phyloP scores from a whole-genome alignment of 306 rosid genomes.

The Adenanthera pavonina region DNA sequence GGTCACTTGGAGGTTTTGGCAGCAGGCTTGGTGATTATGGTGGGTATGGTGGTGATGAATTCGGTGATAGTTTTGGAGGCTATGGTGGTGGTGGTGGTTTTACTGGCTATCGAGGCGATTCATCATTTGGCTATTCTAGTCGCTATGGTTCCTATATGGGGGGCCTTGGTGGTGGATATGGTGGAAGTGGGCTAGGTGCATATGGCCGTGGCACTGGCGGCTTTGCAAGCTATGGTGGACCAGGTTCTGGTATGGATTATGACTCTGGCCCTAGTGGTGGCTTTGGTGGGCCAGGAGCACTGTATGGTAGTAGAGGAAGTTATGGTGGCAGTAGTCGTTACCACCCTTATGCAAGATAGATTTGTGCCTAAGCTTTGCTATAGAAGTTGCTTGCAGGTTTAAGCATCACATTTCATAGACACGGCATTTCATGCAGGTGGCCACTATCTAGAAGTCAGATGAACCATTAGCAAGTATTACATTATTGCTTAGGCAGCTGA shows the following conservation, averaged over 20 bases:
- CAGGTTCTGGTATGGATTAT: constrained; percentile 48
- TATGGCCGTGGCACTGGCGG: constrained; percentile 57
- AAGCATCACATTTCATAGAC: constrained; percentile 50
- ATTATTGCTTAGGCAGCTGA: constrained; percentile 48
- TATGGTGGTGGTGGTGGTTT: constrained; percentile 49
- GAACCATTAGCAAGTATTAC: constrained; percentile 54
- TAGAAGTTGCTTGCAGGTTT: constrained; percentile 68
- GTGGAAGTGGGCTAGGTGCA: constrained; percentile 56
- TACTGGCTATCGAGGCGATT: constrained; percentile 56
- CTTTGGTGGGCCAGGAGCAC: constrained; percentile 58
- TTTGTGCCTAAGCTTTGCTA: constrained; percentile 48
- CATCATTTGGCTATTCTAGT: constrained; percentile 59
- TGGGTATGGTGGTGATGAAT: constrained; percentile 64
- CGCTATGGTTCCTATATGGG: constrained; percentile 66
- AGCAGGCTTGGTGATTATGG: constrained; percentile 75
- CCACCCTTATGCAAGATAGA: constrained; percentile 70
- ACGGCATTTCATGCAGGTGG: constrained; percentile 57
- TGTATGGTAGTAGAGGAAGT: constrained; percentile 57
- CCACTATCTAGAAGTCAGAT: constrained; percentile 60
- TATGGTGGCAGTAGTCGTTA: constrained; percentile 64
- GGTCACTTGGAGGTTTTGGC: constrained; percentile 76
- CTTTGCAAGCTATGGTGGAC: constrained; percentile 62
- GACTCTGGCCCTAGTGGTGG: constrained; percentile 54
- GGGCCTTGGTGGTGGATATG: constrained; percentile 58
- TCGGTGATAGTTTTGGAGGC: constrained; percentile 60